Evolutionary conservation across 1,284 basidiomycete genomes (phyloP), one percentile per base, ranked within the genome.

Genomic region (Leccinum subfulvum): DNA sequence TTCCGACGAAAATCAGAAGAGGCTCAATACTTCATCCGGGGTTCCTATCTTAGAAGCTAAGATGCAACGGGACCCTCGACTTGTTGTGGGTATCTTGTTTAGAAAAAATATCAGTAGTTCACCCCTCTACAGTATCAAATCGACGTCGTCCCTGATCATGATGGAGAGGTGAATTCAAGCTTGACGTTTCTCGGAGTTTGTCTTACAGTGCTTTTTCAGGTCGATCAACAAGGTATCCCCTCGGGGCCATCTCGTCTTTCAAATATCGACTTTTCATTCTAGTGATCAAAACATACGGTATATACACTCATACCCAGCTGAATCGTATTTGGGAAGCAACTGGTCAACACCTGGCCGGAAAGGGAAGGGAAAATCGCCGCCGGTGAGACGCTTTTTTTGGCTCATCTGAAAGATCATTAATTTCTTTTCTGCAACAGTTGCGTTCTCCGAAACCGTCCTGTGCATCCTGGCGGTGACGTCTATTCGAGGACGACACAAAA

Each of bases 21-120:
- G 79, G n/a, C 74, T 90, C 14, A 85, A 79, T 33, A 81, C 80
- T 0, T 63, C 76, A 0, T 74, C 74, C 7, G 81, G 81, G 10
- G 72, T 87, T 2, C 86, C 88, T 0, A 82, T 90, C 8, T 90
- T 81, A 59, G 87, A 89, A 68, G 88, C 88, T 0, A 89, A 88
- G 70, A 84, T 89, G 82, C 86, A 84, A 1, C 66, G 80, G 0
- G 86, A 89, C 68, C 74, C 80, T 23, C 79, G 88, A 5, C 75
- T 90, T 3, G 80, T 90, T n/a, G 87, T 89, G 68, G 18, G 83
- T 49, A 18, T 39, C 14, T 49, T 11, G 18, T 49, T 21, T 8
- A 41, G 16, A 41, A 9, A 41, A 41, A 41, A 41, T n/a, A 41
- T n/a, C 4, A 41, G 39, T 41, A 2, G 8, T 74, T 28, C 44